Conservation (phyloP, 441 rosid genomes). For the Populus hybrid region DNA sequence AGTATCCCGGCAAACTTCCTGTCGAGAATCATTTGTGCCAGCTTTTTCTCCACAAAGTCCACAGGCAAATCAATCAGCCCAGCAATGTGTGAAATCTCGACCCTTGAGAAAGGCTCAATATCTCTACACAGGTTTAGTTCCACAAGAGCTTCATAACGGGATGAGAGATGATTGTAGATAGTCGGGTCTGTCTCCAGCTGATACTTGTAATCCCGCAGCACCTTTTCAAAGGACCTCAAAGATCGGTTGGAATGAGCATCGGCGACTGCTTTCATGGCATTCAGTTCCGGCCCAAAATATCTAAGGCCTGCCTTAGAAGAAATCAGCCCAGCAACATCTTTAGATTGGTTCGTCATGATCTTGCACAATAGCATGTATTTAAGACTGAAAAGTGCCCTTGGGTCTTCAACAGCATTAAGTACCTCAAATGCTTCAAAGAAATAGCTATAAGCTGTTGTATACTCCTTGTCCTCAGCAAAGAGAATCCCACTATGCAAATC, state of each 20-base stretch:
- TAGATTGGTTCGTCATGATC: constrained; percentile 94
- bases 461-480: constrained; percentile 96
- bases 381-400: constrained; percentile 80
- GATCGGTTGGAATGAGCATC: constrained; percentile 91
- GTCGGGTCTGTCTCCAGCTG: constrained; percentile 92
- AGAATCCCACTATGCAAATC: constrained; percentile 96
- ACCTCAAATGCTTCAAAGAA: constrained; percentile 95
- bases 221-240: constrained; percentile 71
- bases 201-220: constrained; percentile 68
- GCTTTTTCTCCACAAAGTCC: constrained; percentile 86
- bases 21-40: constrained; percentile 90
- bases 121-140: constrained; percentile 89
- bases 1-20: constrained; percentile 93
- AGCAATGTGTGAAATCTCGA: constrained; percentile 79
- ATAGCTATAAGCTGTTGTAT: constrained; percentile 90
- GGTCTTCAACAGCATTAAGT: constrained; percentile 80
- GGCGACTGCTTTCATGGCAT: constrained; percentile 96
- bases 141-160: constrained; percentile 77
- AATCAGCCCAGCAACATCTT: constrained; percentile 82
- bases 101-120: constrained; percentile 90
- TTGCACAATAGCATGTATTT: constrained; percentile 90
- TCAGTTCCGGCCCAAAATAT: constrained; percentile 78
- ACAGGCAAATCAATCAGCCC: constrained; percentile 64
- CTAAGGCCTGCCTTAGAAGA: constrained; percentile 92
- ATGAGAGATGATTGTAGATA: constrained; percentile 87